Conservation (phyloP, 2,329 filamentous ascomycete species). For the Parastagonospora nodorum region DNA sequence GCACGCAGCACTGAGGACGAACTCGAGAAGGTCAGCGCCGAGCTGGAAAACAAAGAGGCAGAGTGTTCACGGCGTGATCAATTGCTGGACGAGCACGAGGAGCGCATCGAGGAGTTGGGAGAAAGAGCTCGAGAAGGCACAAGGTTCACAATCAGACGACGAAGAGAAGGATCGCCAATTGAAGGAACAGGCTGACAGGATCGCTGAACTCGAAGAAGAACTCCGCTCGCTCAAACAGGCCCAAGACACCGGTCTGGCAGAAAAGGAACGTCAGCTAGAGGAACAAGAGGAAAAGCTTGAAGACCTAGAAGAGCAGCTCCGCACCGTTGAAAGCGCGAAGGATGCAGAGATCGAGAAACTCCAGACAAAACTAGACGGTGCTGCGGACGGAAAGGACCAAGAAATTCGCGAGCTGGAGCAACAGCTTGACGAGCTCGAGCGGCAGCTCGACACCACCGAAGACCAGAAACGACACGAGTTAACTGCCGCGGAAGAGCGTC, state of each 20-base stretch:
- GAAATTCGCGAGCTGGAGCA: conserved; percentile 57
- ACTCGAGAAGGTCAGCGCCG: conserved; percentile 40
- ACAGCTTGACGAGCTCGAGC: conserved; percentile 44
- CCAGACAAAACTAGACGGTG: conserved; percentile 48
- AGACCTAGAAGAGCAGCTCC: conserved; percentile 39
- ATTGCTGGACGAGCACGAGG: conserved; percentile 45
- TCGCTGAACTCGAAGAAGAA: conserved; percentile 35
- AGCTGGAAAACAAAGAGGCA: conserved; percentile 41
- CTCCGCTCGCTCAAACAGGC: conserved; percentile 31
- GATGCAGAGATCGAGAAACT: conserved; percentile 51
- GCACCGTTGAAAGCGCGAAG: conserved; percentile 37
- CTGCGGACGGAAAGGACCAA: conserved; percentile 48
- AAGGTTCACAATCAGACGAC: conserved; percentile 34
- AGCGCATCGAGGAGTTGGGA: conserved; percentile 42
- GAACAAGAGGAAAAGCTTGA: conserved; percentile 42
- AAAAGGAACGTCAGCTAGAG: conserved; percentile 36
- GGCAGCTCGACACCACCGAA: conserved; percentile 30
- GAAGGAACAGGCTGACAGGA: conserved; percentile 34
- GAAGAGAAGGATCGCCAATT: conserved; percentile 40
- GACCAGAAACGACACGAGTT: conserved; percentile 37
- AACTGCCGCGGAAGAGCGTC: conserved; percentile 35
- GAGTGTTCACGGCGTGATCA: conserved; percentile 42
- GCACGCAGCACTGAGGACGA: conserved; percentile 38
- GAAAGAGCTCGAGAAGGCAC: conserved; percentile 35
- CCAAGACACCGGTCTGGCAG: conserved; percentile 24